Base-by-base conservation (phyloP, 768 basidiomycete genomes). In the Rhizopogon rudus region DNA sequence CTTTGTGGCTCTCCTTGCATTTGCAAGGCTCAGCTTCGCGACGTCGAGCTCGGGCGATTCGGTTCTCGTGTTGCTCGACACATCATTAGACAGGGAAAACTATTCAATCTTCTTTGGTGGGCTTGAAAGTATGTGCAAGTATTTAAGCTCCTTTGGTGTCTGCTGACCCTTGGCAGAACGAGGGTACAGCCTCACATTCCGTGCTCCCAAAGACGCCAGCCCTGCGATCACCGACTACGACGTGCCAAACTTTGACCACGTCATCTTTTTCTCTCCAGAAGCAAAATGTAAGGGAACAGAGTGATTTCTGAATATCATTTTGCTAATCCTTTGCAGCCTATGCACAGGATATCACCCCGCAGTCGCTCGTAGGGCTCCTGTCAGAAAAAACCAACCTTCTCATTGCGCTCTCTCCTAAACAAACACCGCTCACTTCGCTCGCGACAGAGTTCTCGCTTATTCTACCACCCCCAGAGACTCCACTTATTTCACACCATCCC, bases 361-460 rank as follows among this genome's bases (percentile, higher is more conserved):
- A 96, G 67, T 79, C 86, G 12, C 77, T 98, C 28, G 81, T 93
- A 40, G 69, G 78, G 25, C 82, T 93, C 50, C 74, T 92, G 31
- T 75, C 82, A 28, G 79, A 80, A 57, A 77, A 82, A 57, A 85
- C 89, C 53, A 97, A 98, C 75, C 75, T 98, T 54, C 81, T 99
- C 60, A 73, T 97, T 61, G 83, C 87, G 3, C 81, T 96, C 56
- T 88, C 91, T 2, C 75, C 87, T 61, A 86, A 81, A 73, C 81
- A 88, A 71, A 86, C 85, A 2, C 75, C 89, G 41, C 74, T 95
- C 9, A 78, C 83, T 12, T 82, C 88, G 12, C 81, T 96, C 53
- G 91, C 93, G 0, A 70, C 91, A 48, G 97, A 99, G 75, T 98
- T 98, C 77, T 90, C 89, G 39, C 78, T 98, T 54, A 82, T 93